phyloP scores from a whole-genome alignment of 2,329 filamentous ascomycete species.

The Fusarium sp. region DNA sequence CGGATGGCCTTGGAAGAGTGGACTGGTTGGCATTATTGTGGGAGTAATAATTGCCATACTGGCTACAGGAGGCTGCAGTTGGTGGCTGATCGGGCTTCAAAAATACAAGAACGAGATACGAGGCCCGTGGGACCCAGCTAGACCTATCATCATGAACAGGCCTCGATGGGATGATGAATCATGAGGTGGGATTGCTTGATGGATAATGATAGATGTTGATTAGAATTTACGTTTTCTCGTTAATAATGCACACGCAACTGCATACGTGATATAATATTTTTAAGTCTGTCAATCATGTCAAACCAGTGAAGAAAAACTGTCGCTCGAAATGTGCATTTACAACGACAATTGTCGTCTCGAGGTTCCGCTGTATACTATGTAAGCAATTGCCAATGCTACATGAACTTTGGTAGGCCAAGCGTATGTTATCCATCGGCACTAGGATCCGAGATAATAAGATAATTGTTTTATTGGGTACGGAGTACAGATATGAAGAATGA shows the following conservation, averaged over 20 bases:
- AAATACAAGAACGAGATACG: constrained; percentile 99
- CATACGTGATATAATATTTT: not conserved
- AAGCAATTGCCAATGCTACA: constrained; percentile 12
- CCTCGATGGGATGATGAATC: constrained; percentile 63
- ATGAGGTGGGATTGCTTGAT: constrained; percentile 26
- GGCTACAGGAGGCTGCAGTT: constrained; percentile 92
- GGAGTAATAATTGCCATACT: constrained; percentile 80
- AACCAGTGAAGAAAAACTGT: not conserved
- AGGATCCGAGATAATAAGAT: not conserved
- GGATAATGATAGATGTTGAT: constrained; percentile 11
- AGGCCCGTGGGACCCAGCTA: constrained; percentile 96
- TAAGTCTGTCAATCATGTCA: not conserved
- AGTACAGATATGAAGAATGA: not conserved
- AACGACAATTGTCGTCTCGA: not conserved
- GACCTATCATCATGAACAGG: constrained; percentile 84
- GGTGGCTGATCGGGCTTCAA: constrained; percentile 97
- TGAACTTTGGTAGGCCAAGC: constrained; percentile 17
- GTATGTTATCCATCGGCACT: constrained; percentile 6
- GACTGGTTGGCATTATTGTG: constrained; percentile 79
- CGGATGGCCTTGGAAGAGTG: constrained; percentile 65
- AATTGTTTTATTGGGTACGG: not conserved
- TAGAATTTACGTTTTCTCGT: not conserved
- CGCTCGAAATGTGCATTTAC: not conserved
- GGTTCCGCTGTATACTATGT: not conserved
- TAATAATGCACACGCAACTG: not conserved